These are phyloP conservation scores for Dentiscutata heterogama DNA, from an alignment of 371 early-diverging fungal species.

Conservation along the genomic window DNA sequence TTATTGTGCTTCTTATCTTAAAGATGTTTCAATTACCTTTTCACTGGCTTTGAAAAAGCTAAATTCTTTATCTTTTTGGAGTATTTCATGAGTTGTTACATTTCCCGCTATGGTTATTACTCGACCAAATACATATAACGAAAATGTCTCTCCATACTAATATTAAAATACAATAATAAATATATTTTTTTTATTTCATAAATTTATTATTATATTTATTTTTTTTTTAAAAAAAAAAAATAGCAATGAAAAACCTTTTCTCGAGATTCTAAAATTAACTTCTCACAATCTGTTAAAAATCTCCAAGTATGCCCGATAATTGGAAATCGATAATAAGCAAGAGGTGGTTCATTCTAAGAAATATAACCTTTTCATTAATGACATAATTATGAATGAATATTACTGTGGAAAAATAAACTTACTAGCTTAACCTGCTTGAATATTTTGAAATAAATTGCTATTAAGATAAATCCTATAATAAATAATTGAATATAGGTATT, in stretches of 20 bases:
- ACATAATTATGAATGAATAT: no score
- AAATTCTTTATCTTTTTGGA: background rate
- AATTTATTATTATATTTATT: no score
- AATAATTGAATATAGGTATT: no score
- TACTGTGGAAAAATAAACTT: no score
- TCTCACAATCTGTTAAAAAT: background rate
- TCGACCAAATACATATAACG: slow-evolving; percentile 5
- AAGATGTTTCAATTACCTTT: background rate
- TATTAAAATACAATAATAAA: no score
- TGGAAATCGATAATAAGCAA: slow-evolving; percentile 27
- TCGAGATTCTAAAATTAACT: background rate
- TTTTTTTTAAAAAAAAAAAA: no score
- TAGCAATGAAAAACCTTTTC: background rate
- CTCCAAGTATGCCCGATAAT: slow-evolving; percentile 41
- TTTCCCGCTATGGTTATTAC: background rate
- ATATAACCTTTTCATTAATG: no score
- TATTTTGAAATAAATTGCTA: no score
- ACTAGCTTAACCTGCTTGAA: no score
- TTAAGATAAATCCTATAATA: no score
- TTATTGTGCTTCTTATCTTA: no score
- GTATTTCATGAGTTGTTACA: background rate
- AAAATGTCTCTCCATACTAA: background rate
- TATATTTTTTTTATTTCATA: no score
- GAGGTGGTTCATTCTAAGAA: slow-evolving; percentile 39
- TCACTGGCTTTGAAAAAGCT: background rate